Percentiles rank a stretch among this genome's conserved stretches.
These are phyloP conservation scores for Protomyces pachydermus DNA, from an alignment of 1,139 yeast species.

Conservation along the genomic window DNA sequence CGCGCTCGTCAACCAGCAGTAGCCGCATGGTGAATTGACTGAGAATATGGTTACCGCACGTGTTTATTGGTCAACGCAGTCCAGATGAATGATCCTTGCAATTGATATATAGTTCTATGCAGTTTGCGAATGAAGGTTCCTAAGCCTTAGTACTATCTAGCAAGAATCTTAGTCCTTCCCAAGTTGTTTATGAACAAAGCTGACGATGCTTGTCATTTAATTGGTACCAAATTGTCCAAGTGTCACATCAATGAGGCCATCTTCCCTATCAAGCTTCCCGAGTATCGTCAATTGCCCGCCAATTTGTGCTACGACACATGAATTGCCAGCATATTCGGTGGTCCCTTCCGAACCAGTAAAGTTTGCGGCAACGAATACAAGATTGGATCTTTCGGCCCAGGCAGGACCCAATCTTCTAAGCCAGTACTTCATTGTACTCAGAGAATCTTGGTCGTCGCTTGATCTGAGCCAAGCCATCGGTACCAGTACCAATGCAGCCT, in stretches of 20 bases:
- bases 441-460: constrained; percentile 38
- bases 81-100: too few species aligned
- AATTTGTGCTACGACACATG: constrained; percentile 30
- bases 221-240: background rate
- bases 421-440: constrained; percentile 57
- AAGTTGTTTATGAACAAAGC: background rate
- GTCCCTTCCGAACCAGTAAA: constrained; percentile 69
- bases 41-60: too few species aligned
- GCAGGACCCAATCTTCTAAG: constrained; percentile 64
- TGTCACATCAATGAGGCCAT: constrained; percentile 26
- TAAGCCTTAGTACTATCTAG: too few species aligned
- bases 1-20: background rate
- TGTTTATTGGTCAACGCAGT: too few species aligned
- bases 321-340: constrained; percentile 67
- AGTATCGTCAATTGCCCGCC: constrained; percentile 23
- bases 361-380: constrained; percentile 53
- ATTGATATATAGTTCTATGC: too few species aligned
- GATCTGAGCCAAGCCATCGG: constrained; percentile 79
- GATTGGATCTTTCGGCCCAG: constrained; percentile 37
- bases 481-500: constrained; percentile 56
- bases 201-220: background rate
- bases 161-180: too few species aligned
- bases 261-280: constrained; percentile 17
- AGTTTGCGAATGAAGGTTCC: background rate
- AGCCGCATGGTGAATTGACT: too few species aligned